Evolutionary conservation across 805 yeast genomes (phyloP), one percentile per base, ranked within the genome.

Genomic region (Metschnikowia amazonensis): DNA sequence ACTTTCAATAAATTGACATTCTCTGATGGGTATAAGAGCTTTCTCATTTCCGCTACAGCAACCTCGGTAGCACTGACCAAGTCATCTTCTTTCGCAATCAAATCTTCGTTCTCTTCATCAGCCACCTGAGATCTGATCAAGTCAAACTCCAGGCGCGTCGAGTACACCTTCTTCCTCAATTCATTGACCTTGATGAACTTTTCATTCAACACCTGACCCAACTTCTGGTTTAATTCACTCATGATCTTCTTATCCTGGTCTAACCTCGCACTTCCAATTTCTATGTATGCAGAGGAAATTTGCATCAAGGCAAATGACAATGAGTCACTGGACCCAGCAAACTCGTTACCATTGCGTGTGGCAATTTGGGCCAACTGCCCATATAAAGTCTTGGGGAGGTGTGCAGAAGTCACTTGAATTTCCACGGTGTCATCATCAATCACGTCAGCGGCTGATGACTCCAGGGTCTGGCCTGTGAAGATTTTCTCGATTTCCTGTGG

Each of bases 21-120:
- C 62, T 83, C 85, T 9, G 80, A 72, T 20, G 90, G 88, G 50
- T 76, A 79, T 53, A 86, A 79, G 45, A 86, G 70, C 52, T 75
- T 79, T 63, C 84, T 81, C 94, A 86, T 85, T 44, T 81, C 80
- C 55, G 80, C 78, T n/a, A 85, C 94, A 0, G 95, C 94, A 23
- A 75, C 69, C 46, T 85, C 84, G 3, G 89, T 86, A 21, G 89
- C 87, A 53, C 82, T 78, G 29, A 86, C 94, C 52, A 86, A 77
- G 50, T 84, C 92, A 60, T 86, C 95, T 64, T 86, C 95, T 49
- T 73, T 72, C 14, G 68, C 61, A 48, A 80, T 82, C 53, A 79
- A 66, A 44, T 76, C 79, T 51, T 73, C 75, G 49, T 70, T 69
- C 52, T 81, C 73, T 43, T 79, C 85, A 21, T 59, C 67, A 35